Evolutionary conservation across 192 early-diverging fungal genomes (phyloP).

Genomic region (Rhizophagus prolifer): DNA sequence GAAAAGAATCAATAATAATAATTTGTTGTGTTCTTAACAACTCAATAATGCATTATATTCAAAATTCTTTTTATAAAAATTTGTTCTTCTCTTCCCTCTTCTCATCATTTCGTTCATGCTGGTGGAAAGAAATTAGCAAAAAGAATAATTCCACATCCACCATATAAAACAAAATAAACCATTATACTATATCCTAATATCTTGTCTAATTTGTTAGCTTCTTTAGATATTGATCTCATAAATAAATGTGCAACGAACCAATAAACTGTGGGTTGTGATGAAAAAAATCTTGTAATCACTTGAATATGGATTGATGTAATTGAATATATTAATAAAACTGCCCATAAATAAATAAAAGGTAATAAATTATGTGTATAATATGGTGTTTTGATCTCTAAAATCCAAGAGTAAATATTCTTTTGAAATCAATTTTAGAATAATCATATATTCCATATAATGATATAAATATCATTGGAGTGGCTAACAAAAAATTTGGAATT

Average conservation of each 20-base stretch:
- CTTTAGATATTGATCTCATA: slow-evolving; percentile 13
- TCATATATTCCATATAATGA: slow-evolving; percentile 58
- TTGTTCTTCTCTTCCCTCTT: too few species aligned
- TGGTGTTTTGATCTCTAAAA: slow-evolving; percentile 11
- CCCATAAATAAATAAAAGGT: slow-evolving; percentile 70
- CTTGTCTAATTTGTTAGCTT: neutral
- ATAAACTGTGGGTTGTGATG: slow-evolving; percentile 73
- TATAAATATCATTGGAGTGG: slow-evolving; percentile 72
- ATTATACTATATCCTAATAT: slow-evolving; percentile 14
- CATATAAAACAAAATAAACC: slow-evolving; percentile 75
- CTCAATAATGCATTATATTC: neutral
- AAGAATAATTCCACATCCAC: slow-evolving; percentile 70
- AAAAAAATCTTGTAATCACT: slow-evolving; percentile 84
- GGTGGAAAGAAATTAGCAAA: slow-evolving; percentile 91
- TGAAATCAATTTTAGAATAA: slow-evolving; percentile 54
- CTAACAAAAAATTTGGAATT: slow-evolving; percentile 89
- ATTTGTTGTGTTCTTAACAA: too few species aligned
- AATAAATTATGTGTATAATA: slow-evolving; percentile 25
- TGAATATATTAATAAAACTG: slow-evolving; percentile 57
- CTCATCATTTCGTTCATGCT: slow-evolving; percentile 45
- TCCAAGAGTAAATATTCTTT: slow-evolving; percentile 62
- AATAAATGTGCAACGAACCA: slow-evolving; percentile 73
- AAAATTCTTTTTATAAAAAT: neutral
- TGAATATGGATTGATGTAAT: slow-evolving; percentile 86
- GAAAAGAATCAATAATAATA: neutral